Conservation (phyloP, 179 eudicot genomes). For the Silene noctiflora region DNA sequence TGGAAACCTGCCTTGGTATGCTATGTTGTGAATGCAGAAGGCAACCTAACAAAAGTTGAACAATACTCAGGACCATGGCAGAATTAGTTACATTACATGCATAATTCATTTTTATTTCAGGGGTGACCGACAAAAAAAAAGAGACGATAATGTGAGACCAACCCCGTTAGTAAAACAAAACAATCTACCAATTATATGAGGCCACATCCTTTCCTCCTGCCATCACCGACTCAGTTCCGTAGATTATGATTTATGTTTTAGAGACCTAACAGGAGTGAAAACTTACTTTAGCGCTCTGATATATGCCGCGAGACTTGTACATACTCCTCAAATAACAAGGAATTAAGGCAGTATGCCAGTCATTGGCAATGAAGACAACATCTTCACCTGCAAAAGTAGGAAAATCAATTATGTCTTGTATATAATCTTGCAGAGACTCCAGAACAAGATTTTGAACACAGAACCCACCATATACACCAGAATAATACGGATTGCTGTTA, state of each 20-base stretch:
- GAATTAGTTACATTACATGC: neutral
- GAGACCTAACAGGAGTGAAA: neutral
- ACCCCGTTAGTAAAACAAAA: no score
- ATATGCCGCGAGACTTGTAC: slow-evolving; percentile 66
- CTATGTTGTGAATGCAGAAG: slow-evolving; percentile 95
- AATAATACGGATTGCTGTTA: slow-evolving; percentile 50
- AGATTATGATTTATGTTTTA: neutral
- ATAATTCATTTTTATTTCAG: neutral
- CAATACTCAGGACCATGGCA: neutral
- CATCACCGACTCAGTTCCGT: no score
- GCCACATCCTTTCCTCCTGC: no score
- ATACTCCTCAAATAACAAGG: slow-evolving; percentile 75
- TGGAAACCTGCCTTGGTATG: slow-evolving; percentile 86
- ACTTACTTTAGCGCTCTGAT: slow-evolving; percentile 59
- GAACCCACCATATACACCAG: slow-evolving; percentile 75
- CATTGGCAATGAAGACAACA: slow-evolving; percentile 73
- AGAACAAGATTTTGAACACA: neutral
- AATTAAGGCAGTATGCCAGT: slow-evolving; percentile 86
- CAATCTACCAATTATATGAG: no score
- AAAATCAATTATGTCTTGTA: neutral
- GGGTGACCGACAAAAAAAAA: neutral
- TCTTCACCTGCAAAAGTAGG: slow-evolving; percentile 42
- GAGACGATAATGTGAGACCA: no score
- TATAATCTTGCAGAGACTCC: neutral
- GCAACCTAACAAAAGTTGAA: slow-evolving; percentile 52